Evolutionary conservation across 2,329 filamentous ascomycete species (phyloP), one percentile per base, ranked within the genome.

Genomic region (Penicillium thymicola): DNA sequence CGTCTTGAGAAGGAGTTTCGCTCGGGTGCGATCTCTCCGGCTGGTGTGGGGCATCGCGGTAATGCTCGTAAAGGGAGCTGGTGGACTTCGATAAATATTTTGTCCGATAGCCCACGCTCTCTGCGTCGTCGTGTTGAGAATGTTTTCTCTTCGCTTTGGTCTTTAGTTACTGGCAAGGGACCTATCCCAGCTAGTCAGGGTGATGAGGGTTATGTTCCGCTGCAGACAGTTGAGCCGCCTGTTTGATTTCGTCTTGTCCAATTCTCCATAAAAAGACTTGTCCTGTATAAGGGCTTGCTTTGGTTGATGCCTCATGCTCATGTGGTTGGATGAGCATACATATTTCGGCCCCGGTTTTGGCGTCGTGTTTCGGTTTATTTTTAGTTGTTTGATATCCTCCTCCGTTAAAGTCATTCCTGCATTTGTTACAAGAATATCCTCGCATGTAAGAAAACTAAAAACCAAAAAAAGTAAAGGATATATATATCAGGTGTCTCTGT

Each of bases 1-100:
- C 78, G 80, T 14, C 77, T 88, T 32, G 85, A 88, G 63, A 81
- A 82, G 63, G 83, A 83, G 54, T 79, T 80, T 25, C 61, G 65
- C n/a, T 63, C 65, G 36, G 69, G 68, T 21, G 43, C 60, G 16
- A 59, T 72, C 30, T 51, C 62, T 27, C 36, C 48, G 3, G 40
- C 45, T 46, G 46, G 48, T 54, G 51, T 30, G 55, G 55, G 23
- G 37, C 51, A 47, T 21, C 48, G 58, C 16, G 48, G 52, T 18
- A 61, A 65, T 57, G 21, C 49, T 27, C 56, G 59, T 25, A 63
- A 63, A 49, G 62, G 62, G 50, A 67, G 58, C 59, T 70, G 67
- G 71, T 75, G 72, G 70, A 54, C 59, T 13, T 66, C 70, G 47
- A 65, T 68, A 37, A 64, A 63, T 16, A 65, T 68, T 2, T 58